Percentiles rank a stretch among this genome's conserved stretches.
Conservation (phyloP, 2,329 filamentous ascomycete genomes). For the Penicillium sumatraense region DNA sequence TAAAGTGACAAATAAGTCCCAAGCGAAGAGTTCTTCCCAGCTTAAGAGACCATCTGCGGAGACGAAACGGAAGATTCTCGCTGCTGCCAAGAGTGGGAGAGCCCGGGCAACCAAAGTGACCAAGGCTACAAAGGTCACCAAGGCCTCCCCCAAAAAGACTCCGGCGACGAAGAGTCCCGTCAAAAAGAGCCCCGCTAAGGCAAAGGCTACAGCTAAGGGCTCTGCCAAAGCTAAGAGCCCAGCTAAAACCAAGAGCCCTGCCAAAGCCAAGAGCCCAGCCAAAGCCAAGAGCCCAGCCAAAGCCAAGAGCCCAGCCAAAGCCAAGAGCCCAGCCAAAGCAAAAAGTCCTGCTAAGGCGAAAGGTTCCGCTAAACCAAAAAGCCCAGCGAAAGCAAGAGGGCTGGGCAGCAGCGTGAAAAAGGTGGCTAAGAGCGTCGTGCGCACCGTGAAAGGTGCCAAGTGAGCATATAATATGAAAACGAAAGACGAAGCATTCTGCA, state of each 20-base stretch:
- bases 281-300: constrained; percentile 14
- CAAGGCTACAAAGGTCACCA: constrained; percentile 16
- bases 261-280: constrained; percentile 13
- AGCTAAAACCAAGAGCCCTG: too few relatives aligned
- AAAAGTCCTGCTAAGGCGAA: constrained; percentile 10
- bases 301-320: constrained; percentile 4
- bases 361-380: constrained; percentile 6
- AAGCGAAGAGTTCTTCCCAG: constrained; percentile 25
- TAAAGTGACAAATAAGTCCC: constrained; percentile 11
- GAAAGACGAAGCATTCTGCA: not conserved
- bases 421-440: constrained; percentile 20
- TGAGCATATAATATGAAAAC: constrained; percentile 3
- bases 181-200: not conserved
- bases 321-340: not conserved
- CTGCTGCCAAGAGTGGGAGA: constrained; percentile 27
- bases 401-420: constrained; percentile 20
- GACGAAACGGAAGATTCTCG: constrained; percentile 35
- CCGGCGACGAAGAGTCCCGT: not conserved
- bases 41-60: constrained; percentile 34
- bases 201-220: too few relatives aligned
- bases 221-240: too few relatives aligned
- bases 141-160: not conserved
- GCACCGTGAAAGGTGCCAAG: constrained; percentile 21
- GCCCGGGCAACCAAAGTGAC: constrained; percentile 3
- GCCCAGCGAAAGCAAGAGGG: constrained; percentile 5